A percentile compares a stretch with the other conserved stretches of the same genome.
phyloP scores from a whole-genome alignment of 1,284 basidiomycete species.

The Melampsora americana region DNA sequence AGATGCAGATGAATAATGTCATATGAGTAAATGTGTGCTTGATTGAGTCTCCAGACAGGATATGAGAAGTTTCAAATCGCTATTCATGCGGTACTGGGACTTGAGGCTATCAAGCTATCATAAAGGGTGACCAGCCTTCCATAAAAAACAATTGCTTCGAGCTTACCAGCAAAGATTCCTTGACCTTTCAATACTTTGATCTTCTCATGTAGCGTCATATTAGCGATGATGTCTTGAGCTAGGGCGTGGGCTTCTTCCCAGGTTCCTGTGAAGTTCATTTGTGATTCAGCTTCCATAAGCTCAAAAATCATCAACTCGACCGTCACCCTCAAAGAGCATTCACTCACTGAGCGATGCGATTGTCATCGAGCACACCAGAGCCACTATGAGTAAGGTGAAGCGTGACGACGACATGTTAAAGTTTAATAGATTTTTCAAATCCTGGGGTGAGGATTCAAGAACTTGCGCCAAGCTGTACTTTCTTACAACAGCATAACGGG shows the following conservation, averaged over 20 bases:
- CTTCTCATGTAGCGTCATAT: slow-evolving; percentile 42
- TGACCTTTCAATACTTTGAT: slow-evolving; percentile 2
- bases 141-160: background rate
- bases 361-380: background rate
- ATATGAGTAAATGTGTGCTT: too few species aligned
- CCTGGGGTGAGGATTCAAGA: too few species aligned
- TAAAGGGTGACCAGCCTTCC: too few species aligned
- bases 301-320: background rate
- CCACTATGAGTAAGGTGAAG: background rate
- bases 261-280: slow-evolving; percentile 6
- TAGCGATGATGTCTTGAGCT: slow-evolving; percentile 27
- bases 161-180: background rate
- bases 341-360: background rate
- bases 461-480: too few species aligned
- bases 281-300: background rate
- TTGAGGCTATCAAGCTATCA: too few species aligned
- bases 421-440: background rate
- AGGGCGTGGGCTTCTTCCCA: slow-evolving; percentile 12
- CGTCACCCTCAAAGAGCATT: background rate
- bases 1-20: background rate
- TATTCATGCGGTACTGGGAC: too few species aligned
- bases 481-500: too few species aligned
- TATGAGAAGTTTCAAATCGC: too few species aligned
- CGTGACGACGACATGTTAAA: background rate
- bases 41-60: too few species aligned